Conservation (phyloP, 371 early-diverging fungal genomes). For the Basidiobolus meristosporus region DNA sequence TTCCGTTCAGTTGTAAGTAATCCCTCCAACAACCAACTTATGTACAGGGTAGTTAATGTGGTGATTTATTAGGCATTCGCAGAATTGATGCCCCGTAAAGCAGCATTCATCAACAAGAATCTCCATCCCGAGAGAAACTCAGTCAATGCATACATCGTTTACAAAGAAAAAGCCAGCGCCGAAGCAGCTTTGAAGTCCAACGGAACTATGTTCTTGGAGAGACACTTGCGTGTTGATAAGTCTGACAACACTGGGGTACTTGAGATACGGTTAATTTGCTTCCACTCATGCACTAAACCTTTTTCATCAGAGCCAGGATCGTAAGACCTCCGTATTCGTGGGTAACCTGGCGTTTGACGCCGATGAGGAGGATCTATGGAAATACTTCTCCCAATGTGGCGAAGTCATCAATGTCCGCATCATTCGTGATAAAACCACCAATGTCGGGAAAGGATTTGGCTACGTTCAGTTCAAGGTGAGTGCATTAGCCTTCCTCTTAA, state of each 20-base stretch:
- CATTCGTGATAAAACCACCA: conserved; percentile 68
- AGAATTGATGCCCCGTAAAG: conserved; percentile 41
- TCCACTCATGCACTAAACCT: background rate
- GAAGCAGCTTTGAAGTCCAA: conserved; percentile 39
- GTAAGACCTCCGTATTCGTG: conserved; percentile 73
- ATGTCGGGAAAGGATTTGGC: conserved; percentile 89
- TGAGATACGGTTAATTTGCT: background rate
- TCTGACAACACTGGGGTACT: conserved; percentile 25
- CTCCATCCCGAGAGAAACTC: conserved; percentile 63
- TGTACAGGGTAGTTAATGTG: conserved; percentile 3
- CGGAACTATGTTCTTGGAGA: conserved; percentile 59
- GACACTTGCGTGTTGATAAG: conserved; percentile 78
- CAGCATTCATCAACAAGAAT: conserved; percentile 53
- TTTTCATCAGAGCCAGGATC: background rate
- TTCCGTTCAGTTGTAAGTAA: conserved; percentile 64
- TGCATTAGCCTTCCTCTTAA: conserved; percentile 1
- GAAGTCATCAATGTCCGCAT: conserved; percentile 70
- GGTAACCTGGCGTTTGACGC: conserved; percentile 80
- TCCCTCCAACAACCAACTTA: background rate
- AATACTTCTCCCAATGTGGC: conserved; percentile 61
- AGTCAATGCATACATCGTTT: conserved; percentile 82
- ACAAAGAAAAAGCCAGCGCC: conserved; percentile 28
- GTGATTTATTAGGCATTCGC: conserved; percentile 33
- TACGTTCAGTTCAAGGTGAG: conserved; percentile 53
- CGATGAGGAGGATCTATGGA: conserved; percentile 75